These are phyloP conservation scores for Plasmodium chabaudi DNA, from an alignment of 169 alveolate genomes.

Conservation along the genomic window DNA sequence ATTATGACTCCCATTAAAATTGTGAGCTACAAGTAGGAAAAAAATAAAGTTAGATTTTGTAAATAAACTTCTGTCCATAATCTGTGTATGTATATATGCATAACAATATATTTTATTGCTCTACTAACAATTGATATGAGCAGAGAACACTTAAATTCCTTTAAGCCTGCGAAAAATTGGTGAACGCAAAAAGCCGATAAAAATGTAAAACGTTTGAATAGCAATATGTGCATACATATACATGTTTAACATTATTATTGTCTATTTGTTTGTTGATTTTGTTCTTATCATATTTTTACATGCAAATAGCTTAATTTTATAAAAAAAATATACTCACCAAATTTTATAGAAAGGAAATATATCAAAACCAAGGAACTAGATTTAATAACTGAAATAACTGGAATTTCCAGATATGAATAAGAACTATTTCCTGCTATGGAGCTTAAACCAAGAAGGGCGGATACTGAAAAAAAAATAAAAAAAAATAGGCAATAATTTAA, in stretches of 20 bases:
- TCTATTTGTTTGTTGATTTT: background rate
- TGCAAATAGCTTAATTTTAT: background rate
- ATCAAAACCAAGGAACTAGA: constrained; percentile 50
- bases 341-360: constrained; percentile 44
- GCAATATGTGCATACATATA: too few relatives aligned
- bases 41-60: background rate
- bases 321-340: constrained; percentile 6
- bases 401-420: constrained; percentile 49
- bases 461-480: constrained; percentile 1
- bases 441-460: constrained; percentile 41
- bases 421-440: constrained; percentile 39
- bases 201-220: background rate
- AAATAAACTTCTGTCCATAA: background rate
- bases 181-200: background rate
- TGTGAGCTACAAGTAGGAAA: constrained; percentile 19
- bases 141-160: constrained; percentile 41
- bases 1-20: constrained; percentile 54
- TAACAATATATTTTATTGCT: background rate
- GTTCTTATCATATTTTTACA: background rate
- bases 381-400: constrained; percentile 45
- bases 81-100: background rate
- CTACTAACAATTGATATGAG: constrained; percentile 37
- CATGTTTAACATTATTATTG: too few relatives aligned
- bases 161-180: constrained; percentile 37
- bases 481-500: background rate